Percentiles rank a stretch among this genome's conserved stretches.
Conservation (phyloP, 768 basidiomycete genomes). For the Postia placenta region DNA sequence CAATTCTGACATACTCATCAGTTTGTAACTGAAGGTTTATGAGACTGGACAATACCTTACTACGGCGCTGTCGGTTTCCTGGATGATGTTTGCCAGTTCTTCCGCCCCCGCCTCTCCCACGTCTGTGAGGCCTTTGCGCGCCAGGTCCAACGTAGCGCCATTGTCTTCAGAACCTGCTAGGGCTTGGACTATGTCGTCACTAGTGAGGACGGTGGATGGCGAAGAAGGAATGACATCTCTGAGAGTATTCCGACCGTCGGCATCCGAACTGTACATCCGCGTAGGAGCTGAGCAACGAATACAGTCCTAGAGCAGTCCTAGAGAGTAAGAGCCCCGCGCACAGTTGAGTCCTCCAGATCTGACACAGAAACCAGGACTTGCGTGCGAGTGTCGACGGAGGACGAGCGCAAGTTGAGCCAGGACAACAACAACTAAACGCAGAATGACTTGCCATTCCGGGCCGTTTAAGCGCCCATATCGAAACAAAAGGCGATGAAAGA, state of each 20-base stretch:
- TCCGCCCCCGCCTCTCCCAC: conserved; percentile 71
- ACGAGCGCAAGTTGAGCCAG: no score
- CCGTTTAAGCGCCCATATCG: no score
- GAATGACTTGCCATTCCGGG: no score
- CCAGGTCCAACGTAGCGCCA: conserved; percentile 80
- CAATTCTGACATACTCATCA: conserved; percentile 49
- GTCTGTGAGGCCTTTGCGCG: conserved; percentile 71
- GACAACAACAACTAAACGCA: no score
- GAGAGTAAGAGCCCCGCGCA: background rate
- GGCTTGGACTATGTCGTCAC: conserved; percentile 60
- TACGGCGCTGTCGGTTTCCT: conserved; percentile 41
- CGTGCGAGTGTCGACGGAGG: no score
- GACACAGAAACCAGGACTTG: no score
- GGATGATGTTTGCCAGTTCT: conserved; percentile 61
- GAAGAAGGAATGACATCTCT: conserved; percentile 11
- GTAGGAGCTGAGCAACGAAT: background rate
- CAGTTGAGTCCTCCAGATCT: no score
- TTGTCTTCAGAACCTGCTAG: conserved; percentile 61
- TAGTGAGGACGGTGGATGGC: conserved; percentile 40
- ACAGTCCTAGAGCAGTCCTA: background rate
- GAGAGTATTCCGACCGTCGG: background rate
- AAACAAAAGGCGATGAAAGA: no score
- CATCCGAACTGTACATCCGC: conserved; percentile 5
- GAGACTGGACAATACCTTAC: conserved; percentile 64
- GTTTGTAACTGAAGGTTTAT: background rate